Evolutionary conservation across 805 yeast genomes (phyloP).

Genomic region (Scheffersomyces lignosus): DNA sequence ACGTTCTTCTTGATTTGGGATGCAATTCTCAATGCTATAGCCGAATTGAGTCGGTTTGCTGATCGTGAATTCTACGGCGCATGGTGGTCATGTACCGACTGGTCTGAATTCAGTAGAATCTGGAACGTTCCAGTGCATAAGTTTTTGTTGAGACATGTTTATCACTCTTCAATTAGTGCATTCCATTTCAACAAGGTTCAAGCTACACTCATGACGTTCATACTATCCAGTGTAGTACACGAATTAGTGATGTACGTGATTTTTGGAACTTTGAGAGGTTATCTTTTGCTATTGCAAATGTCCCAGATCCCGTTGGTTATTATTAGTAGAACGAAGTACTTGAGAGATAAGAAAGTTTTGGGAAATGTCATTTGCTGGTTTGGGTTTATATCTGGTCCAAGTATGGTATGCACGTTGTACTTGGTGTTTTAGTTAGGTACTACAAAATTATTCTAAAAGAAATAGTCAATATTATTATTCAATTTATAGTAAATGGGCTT

Average conservation of each 20-base stretch:
- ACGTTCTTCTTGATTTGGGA: constrained; percentile 95
- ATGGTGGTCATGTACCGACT: constrained; percentile 96
- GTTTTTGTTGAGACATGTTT: constrained; percentile 88
- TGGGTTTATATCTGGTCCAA: constrained; percentile 88
- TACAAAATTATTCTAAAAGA: not conserved
- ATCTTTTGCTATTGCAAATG: constrained; percentile 80
- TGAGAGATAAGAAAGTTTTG: constrained; percentile 55
- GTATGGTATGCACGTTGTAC: constrained; percentile 81
- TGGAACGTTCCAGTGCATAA: constrained; percentile 96
- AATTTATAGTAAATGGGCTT: too few relatives aligned
- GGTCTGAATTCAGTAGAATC: constrained; percentile 90
- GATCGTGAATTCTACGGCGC: constrained; percentile 93
- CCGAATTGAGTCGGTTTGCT: constrained; percentile 82
- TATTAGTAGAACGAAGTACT: constrained; percentile 56
- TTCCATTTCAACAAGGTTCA: constrained; percentile 59
- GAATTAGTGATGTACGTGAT: constrained; percentile 91
- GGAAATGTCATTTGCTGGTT: constrained; percentile 90
- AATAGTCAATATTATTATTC: too few relatives aligned
- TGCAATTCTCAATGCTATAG: constrained; percentile 83
- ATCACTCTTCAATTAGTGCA: constrained; percentile 83
- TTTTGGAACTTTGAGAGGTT: constrained; percentile 77
- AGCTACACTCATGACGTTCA: constrained; percentile 78
- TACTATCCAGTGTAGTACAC: constrained; percentile 80
- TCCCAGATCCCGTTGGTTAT: constrained; percentile 78
- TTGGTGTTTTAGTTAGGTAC: constrained; percentile 41